Conservation (phyloP, 441 rosid species). For the Lagerstroemia fauriei region DNA sequence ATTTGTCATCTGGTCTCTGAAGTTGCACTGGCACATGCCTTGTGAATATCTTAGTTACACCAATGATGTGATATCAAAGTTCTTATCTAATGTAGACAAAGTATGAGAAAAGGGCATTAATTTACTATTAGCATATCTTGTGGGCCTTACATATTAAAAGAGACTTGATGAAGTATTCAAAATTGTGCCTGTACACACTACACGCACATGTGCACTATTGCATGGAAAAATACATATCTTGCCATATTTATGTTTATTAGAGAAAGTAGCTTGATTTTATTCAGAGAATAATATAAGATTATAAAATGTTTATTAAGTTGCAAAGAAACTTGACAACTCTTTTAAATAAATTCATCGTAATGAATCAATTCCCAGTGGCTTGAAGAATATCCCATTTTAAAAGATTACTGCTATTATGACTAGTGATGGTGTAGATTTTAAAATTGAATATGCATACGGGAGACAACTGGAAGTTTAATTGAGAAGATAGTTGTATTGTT, state of each 20-base stretch:
- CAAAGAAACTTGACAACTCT: neutral
- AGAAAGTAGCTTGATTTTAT: neutral
- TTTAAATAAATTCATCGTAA: neutral
- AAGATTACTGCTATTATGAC: neutral
- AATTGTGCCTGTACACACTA: too few species aligned
- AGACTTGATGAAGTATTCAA: too few species aligned
- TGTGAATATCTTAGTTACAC: neutral
- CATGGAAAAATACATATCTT: neutral
- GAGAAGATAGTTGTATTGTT: slow-evolving; percentile 80
- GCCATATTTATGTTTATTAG: neutral
- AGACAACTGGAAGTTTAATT: slow-evolving; percentile 43
- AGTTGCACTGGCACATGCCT: neutral
- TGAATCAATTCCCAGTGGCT: neutral
- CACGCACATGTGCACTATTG: too few species aligned
- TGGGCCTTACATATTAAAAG: too few species aligned
- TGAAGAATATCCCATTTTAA: neutral
- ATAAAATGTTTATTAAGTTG: neutral
- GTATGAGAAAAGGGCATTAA: too few species aligned
- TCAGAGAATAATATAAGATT: neutral
- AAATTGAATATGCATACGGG: slow-evolving; percentile 37
- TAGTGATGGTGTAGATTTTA: slow-evolving; percentile 15
- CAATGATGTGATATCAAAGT: neutral
- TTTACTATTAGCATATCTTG: too few species aligned
- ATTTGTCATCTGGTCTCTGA: neutral
- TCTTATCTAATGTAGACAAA: neutral